These are phyloP conservation scores for Gracilaria vermiculophylla DNA, from an alignment of 23 red algal genomes.

Conservation along the genomic window DNA sequence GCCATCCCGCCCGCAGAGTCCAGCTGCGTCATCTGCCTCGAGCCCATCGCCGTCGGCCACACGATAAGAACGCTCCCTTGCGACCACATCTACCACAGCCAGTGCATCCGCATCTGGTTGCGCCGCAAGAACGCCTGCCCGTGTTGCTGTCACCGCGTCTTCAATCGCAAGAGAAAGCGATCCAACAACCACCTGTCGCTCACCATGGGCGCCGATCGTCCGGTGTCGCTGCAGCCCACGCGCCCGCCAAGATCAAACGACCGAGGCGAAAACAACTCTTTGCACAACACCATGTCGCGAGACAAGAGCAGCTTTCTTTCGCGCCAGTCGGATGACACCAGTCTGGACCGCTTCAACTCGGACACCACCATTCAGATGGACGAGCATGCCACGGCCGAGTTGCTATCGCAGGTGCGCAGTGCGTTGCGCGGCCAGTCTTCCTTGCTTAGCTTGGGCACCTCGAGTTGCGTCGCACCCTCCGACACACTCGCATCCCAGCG, in stretches of 20 bases:
- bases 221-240: background rate
- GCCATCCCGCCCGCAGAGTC: background rate
- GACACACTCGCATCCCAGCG: background rate
- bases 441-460: constrained; percentile 14
- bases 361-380: constrained; percentile 41
- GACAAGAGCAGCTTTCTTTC: constrained; percentile 34
- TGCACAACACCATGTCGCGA: constrained; percentile 2
- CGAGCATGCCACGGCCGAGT: background rate
- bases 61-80: constrained; percentile 41
- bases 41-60: constrained; percentile 41
- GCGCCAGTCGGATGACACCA: constrained; percentile 27
- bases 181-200: background rate
- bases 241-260: background rate
- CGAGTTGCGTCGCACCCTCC: background rate
- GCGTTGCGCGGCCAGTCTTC: constrained; percentile 33
- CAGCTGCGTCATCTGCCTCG: constrained; percentile 66
- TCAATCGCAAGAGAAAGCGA: constrained; percentile 1
- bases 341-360: constrained; percentile 4
- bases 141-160: constrained; percentile 43
- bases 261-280: constrained; percentile 1
- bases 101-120: constrained; percentile 69
- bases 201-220: background rate
- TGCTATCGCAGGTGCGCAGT: constrained; percentile 24
- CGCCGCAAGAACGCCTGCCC: constrained; percentile 67
- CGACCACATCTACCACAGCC: constrained; percentile 54